phyloP scores from a whole-genome alignment of 768 basidiomycete genomes.

The Russula compacta region DNA sequence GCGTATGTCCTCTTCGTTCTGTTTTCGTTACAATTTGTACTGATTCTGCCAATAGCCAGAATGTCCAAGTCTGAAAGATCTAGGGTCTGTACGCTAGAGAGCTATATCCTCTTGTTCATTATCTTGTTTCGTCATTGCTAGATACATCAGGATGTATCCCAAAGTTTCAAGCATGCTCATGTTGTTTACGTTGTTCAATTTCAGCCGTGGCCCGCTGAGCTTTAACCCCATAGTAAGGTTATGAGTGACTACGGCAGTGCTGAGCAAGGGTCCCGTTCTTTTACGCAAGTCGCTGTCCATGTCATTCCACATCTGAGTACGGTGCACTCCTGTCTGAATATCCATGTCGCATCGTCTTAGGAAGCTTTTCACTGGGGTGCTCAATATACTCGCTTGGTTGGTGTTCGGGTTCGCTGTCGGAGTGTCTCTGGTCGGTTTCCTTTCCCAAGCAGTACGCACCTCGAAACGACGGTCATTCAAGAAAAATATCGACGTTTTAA shows the following conservation, averaged over 20 bases:
- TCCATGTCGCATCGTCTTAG: constrained; percentile 7
- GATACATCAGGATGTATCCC: constrained; percentile 16
- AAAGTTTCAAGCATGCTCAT: neutral
- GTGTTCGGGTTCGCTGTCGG: constrained; percentile 36
- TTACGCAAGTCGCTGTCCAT: neutral
- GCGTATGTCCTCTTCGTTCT: constrained; percentile 34
- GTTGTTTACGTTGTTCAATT: no score
- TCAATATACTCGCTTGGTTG: constrained; percentile 31
- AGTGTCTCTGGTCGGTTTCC: constrained; percentile 53
- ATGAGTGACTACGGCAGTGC: neutral
- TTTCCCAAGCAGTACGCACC: constrained; percentile 66
- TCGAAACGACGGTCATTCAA: constrained; percentile 44
- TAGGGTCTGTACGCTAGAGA: neutral
- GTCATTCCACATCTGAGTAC: neutral
- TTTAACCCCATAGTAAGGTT: constrained; percentile 8
- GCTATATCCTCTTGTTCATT: neutral
- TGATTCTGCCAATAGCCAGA: constrained; percentile 21
- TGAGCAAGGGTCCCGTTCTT: neutral
- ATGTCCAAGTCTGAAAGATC: constrained; percentile 25
- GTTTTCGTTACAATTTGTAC: neutral
- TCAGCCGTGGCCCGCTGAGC: neutral
- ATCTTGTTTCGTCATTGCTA: neutral
- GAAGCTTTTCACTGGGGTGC: constrained; percentile 10
- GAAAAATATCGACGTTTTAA: constrained; percentile 57
- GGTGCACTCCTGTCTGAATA: neutral